Conservation (phyloP, 2,329 filamentous ascomycete species). For the Diaporthe sp. region DNA sequence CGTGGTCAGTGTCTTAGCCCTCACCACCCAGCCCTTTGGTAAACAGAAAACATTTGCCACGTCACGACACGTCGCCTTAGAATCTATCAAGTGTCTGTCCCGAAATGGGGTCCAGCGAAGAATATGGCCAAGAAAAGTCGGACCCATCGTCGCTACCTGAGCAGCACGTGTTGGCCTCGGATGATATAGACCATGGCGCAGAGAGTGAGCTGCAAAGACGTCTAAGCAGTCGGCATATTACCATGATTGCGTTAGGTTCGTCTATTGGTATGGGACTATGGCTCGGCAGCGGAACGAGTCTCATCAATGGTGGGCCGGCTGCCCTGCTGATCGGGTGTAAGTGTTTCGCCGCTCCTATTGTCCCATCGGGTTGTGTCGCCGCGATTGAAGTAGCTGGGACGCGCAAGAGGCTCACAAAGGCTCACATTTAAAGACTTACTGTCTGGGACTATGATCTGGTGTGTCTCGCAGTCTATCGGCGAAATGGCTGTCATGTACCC, state of each 20-base stretch:
- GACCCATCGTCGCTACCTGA: slow-evolving; percentile 20
- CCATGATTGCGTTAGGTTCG: slow-evolving; percentile 62
- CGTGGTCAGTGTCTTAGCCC: background rate
- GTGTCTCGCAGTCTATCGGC: slow-evolving; percentile 56
- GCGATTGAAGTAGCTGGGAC: background rate
- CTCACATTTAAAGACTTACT: slow-evolving; percentile 39
- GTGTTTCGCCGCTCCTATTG: background rate
- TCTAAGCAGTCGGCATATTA: slow-evolving; percentile 58
- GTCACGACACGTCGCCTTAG: background rate
- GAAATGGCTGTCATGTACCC: slow-evolving; percentile 59
- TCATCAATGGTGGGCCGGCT: slow-evolving; percentile 53
- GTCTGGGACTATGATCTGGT: slow-evolving; percentile 58
- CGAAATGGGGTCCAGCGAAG: slow-evolving; percentile 33
- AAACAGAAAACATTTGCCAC: background rate
- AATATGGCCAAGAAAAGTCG: slow-evolving; percentile 29
- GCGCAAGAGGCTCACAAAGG: background rate
- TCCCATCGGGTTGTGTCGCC: background rate
- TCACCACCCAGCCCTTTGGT: background rate
- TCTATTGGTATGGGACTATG: slow-evolving; percentile 59
- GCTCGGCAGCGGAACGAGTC: slow-evolving; percentile 55
- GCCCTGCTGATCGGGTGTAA: slow-evolving; percentile 56
- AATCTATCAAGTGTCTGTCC: background rate
- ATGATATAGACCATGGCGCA: slow-evolving; percentile 31
- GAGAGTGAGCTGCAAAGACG: slow-evolving; percentile 47
- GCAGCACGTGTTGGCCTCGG: background rate